Percentiles rank a stretch among this genome's conserved stretches.
Conservation (phyloP, 208 protist genomes). For the Vickermania spadyakhi region DNA sequence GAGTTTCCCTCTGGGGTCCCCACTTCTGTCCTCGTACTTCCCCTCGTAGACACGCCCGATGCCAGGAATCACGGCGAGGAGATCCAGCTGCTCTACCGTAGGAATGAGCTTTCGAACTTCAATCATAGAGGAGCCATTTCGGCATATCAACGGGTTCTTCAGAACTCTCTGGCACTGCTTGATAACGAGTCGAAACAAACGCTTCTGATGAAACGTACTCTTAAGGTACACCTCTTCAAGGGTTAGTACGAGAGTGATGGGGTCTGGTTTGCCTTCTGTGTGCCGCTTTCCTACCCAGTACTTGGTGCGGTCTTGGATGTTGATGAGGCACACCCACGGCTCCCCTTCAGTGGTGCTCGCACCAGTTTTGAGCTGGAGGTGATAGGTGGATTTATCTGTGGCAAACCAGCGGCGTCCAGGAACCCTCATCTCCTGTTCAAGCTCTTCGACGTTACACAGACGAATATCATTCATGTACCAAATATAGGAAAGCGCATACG, state of each 20-base stretch:
- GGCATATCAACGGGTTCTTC: slow-evolving; percentile 48
- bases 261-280: slow-evolving; percentile 35
- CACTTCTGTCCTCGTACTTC: slow-evolving; percentile 7
- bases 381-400: slow-evolving; percentile 39
- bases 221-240: slow-evolving; percentile 77
- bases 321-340: slow-evolving; percentile 60
- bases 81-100: slow-evolving; percentile 34
- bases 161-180: slow-evolving; percentile 54
- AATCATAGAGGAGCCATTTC: slow-evolving; percentile 62
- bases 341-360: slow-evolving; percentile 42
- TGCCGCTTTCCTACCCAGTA: slow-evolving; percentile 62
- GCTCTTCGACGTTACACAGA: slow-evolving; percentile 18
- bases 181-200: slow-evolving; percentile 44
- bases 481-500: slow-evolving; percentile 38
- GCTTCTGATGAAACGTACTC: slow-evolving; percentile 65
- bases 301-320: slow-evolving; percentile 21
- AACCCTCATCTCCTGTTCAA: slow-evolving; percentile 48
- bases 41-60: slow-evolving; percentile 67
- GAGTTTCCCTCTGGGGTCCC: slow-evolving; percentile 43
- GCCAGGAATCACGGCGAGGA: slow-evolving; percentile 52
- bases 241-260: slow-evolving; percentile 47
- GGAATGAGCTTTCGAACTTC: slow-evolving; percentile 45
- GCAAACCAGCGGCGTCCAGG: slow-evolving; percentile 63
- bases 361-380: slow-evolving; percentile 37
- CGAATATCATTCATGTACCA: slow-evolving; percentile 67